These are phyloP conservation scores for Syzygium syzygioides DNA, from an alignment of 441 rosid genomes.

Conservation along the genomic window DNA sequence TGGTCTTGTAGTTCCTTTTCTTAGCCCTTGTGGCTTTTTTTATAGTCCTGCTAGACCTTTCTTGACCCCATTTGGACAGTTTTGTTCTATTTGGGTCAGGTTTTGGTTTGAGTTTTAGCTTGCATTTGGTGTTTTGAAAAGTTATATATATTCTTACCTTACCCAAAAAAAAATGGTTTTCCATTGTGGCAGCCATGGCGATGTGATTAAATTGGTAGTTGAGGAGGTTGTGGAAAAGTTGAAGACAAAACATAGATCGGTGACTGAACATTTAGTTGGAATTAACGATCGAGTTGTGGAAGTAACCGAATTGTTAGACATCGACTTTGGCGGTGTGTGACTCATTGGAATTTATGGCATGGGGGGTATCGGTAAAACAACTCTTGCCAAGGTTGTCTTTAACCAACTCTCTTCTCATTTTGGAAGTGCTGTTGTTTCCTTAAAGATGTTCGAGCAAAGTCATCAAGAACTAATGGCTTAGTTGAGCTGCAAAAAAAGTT, in stretches of 20 bases:
- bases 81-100: too few relatives aligned
- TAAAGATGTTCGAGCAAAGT: neutral
- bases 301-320: rapidly evolving
- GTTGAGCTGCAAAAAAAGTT: neutral
- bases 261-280: neutral
- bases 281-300: neutral
- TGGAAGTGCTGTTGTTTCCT: neutral
- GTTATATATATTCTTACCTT: too few relatives aligned
- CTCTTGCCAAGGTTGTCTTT: neutral
- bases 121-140: too few relatives aligned
- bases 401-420: neutral
- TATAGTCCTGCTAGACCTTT: too few relatives aligned
- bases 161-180: too few relatives aligned
- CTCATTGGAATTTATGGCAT: neutral
- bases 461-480: neutral
- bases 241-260: neutral
- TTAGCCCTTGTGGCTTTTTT: too few relatives aligned
- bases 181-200: rapidly evolving
- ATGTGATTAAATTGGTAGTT: neutral
- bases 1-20: too few relatives aligned
- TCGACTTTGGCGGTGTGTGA: neutral
- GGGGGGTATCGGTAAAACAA: neutral
- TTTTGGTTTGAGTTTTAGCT: too few relatives aligned
- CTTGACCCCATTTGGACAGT: too few relatives aligned
- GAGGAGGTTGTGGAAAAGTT: neutral